Evolutionary conservation across 345 rosid species (phyloP).

Genomic region (Gossypium herbaceum): DNA sequence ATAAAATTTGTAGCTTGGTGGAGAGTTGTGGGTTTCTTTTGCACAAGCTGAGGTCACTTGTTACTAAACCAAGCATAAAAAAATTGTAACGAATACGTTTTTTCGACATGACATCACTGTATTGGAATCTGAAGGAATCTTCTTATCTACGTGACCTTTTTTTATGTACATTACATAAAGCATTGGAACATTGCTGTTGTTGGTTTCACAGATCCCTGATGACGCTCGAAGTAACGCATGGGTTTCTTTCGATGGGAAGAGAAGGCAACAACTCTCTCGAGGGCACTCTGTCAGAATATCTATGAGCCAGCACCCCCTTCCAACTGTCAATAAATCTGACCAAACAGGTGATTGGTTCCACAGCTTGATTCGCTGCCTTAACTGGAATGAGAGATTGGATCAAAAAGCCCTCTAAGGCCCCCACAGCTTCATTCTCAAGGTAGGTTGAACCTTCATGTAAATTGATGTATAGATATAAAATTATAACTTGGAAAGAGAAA

Average conservation of each 20-base stretch:
- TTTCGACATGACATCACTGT: background rate
- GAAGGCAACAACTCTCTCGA: slow-evolving; percentile 94
- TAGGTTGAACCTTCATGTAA: slow-evolving; percentile 30
- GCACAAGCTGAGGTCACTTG: background rate
- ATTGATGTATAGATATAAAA: slow-evolving; percentile 33
- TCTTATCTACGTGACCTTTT: background rate
- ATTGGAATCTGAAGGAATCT: background rate
- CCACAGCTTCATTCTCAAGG: background rate
- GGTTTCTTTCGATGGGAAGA: slow-evolving; percentile 98
- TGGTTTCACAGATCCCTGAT: slow-evolving; percentile 64
- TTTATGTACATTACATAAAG: no score
- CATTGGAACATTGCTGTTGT: background rate
- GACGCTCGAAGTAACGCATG: slow-evolving; percentile 97
- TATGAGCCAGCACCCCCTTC: slow-evolving; percentile 97
- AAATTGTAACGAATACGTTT: background rate
- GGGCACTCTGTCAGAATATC: slow-evolving; percentile 84
- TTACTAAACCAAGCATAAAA: background rate
- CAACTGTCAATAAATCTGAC: slow-evolving; percentile 88
- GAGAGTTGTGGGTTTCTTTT: slow-evolving; percentile 12
- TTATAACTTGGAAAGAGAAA: slow-evolving; percentile 18
- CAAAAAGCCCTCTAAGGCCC: slow-evolving; percentile 44
- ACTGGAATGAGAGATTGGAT: slow-evolving; percentile 96
- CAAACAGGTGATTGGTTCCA: slow-evolving; percentile 98
- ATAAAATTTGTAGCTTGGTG: background rate
- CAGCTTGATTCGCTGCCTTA: slow-evolving; percentile 91